These are phyloP conservation scores for Coemansia reversa DNA, from an alignment of 192 early-diverging fungal species.

Conservation along the genomic window DNA sequence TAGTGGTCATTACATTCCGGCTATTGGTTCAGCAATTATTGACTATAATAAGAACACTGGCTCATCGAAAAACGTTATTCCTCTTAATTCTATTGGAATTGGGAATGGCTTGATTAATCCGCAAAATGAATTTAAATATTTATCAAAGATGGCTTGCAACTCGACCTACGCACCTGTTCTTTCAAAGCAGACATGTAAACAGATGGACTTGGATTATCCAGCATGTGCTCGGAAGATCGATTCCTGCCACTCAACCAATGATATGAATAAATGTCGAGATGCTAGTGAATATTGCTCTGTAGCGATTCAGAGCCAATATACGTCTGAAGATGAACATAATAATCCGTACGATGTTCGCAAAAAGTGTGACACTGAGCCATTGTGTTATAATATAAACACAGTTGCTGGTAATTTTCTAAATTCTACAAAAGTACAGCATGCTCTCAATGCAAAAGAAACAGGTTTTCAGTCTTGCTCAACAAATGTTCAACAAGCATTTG, in stretches of 20 bases:
- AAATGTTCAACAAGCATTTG: slow-evolving; percentile 69
- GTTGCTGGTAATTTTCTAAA: slow-evolving; percentile 76
- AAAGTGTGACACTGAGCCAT: slow-evolving; percentile 67
- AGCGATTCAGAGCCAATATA: not conserved
- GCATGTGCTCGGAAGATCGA: slow-evolving; percentile 6
- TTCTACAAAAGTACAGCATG: slow-evolving; percentile 60
- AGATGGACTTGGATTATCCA: slow-evolving; percentile 57
- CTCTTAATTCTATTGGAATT: slow-evolving; percentile 71
- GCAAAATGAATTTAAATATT: slow-evolving; percentile 75
- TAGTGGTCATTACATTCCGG: slow-evolving; percentile 91
- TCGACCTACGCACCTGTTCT: slow-evolving; percentile 73
- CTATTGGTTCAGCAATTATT: slow-evolving; percentile 71
- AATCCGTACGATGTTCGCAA: slow-evolving; percentile 93
- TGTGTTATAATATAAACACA: slow-evolving; percentile 77
- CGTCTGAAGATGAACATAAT: slow-evolving; percentile 58
- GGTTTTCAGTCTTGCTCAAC: slow-evolving; percentile 74
- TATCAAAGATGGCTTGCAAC: slow-evolving; percentile 69
- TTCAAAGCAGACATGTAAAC: slow-evolving; percentile 60
- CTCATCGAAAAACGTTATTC: slow-evolving; percentile 33
- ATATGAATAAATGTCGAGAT: not conserved
- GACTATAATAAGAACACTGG: slow-evolving; percentile 55
- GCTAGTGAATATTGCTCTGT: no score
- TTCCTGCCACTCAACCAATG: not conserved
- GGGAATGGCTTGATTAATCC: slow-evolving; percentile 91
- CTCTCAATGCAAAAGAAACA: slow-evolving; percentile 64